Conservation (phyloP, 2,329 filamentous ascomycete genomes). For the Venturia aucupariae region DNA sequence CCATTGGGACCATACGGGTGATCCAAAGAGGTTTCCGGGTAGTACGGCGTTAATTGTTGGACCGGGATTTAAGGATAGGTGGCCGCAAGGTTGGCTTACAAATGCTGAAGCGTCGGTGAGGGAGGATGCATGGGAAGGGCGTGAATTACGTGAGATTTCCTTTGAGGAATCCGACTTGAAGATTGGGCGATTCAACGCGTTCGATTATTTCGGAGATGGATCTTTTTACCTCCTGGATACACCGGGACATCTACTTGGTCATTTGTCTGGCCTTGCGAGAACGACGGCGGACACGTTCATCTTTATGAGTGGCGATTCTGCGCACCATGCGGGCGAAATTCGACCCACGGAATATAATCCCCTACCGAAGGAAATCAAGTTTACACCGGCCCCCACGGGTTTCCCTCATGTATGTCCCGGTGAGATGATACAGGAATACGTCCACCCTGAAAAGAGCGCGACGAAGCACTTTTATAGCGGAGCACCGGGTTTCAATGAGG, state of each 20-base stretch:
- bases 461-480: slow-evolving; percentile 29
- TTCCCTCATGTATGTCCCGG: slow-evolving; percentile 30
- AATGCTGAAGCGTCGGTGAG: slow-evolving; percentile 19
- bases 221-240: slow-evolving; percentile 46
- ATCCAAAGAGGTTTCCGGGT: slow-evolving; percentile 38
- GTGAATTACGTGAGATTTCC: slow-evolving; percentile 21
- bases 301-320: slow-evolving; percentile 15
- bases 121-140: slow-evolving; percentile 21
- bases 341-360: slow-evolving; percentile 35
- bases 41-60: slow-evolving; percentile 43
- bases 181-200: slow-evolving; percentile 38
- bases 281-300: slow-evolving; percentile 13
- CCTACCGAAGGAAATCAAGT: slow-evolving; percentile 29
- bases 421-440: slow-evolving; percentile 27
- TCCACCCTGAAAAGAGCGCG: slow-evolving; percentile 29
- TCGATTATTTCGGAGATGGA: slow-evolving; percentile 49
- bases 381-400: slow-evolving; percentile 18
- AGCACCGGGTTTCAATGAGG: slow-evolving; percentile 24
- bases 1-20: slow-evolving; percentile 46
- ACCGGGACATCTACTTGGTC: slow-evolving; percentile 31
- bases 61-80: slow-evolving; percentile 39
- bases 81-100: slow-evolving; percentile 40
- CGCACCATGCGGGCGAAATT: slow-evolving; percentile 37
- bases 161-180: slow-evolving; percentile 22
- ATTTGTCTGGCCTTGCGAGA: slow-evolving; percentile 15